Base-by-base conservation (phyloP, 1,139 yeast genomes). In the Blastobotrys proliferans region DNA sequence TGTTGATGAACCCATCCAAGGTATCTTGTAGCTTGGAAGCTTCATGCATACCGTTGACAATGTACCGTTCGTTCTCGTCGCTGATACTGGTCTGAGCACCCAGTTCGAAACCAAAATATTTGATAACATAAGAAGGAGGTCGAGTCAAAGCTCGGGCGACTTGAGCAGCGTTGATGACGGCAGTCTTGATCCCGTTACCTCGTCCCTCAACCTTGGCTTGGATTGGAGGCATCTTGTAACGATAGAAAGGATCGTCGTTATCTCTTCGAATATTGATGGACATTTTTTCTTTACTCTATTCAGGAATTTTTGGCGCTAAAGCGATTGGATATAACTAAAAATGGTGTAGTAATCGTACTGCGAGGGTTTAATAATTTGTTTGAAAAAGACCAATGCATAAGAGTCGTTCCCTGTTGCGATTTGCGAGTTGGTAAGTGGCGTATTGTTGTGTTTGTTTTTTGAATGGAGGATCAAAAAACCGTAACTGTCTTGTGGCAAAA, bases 181-280 rank as follows among this genome's bases (percentile, higher is more conserved):
- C 95, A 24, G 99, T 92, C 67, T 88, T 90, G 70, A 92, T 92
- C 77, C 99, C 99, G 70, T 92, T 92, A 72, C 99, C 99, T 66
- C 96, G 79, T 66, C 98, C 98, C 72, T 92, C 98, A 55, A 88
- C 88, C 77, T 94, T 92, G 54, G 97, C 87, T 71, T 86, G 94
- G 68, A 92, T 81, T 39, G 94, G 83, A 63, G 98, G 98, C 98
- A 92, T 92, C 74, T 92, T 92, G 70, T 92, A 92, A 72, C 98
- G 95, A 79, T 94, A 92, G 68, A 92, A 92, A 42, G 97, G 97
- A 73, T 92, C 98, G 63, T 85, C 82, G 73, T 92, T 92, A 63
- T 88, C 97, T 74, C 99, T 88, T 69, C 95, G 83, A 61, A 92
- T 92, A 69, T 92, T 90, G 63, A 90, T 84, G 60, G 81, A 74